Base-by-base conservation (phyloP, 2,329 filamentous ascomycete genomes). In the Rhinocladiella mackenziei region DNA sequence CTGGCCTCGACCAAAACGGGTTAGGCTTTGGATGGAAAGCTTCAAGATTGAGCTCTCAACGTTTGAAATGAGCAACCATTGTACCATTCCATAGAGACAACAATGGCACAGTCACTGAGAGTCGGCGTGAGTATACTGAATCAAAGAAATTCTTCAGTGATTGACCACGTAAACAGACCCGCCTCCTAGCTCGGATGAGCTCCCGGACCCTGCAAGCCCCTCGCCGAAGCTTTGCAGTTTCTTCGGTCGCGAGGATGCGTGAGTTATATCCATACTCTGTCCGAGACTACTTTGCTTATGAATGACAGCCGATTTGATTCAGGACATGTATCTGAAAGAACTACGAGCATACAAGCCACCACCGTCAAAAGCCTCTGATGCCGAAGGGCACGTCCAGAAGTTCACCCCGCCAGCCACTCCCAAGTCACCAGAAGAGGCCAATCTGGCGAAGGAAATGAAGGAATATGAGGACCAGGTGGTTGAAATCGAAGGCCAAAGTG, bases 261-360 rank as follows among this genome's bases (percentile, higher is more conserved):
- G 74, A 63, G 66, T 69, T 20, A 26, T 8, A 3, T n/a, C 32
- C 18, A 13, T 10, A 15, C n/a, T n/a, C 13, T 3, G 5, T 11
- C 17, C 32, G 11, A 22, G 15, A 41, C 20, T 15, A 5, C n/a
- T n/a, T 36, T 29, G 35, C 48, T 50, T n/a, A 50, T 34, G 17
- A 22, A 5, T 17, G 55, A 26, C 65, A 97, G 92, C 87, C 81
- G 92, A 98, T 71, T 81, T 95, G 63, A 87, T 98, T 61, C 92
- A 97, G 74, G 91, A 97, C 68, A 80, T 98, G 65, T 98, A 98
- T 78, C 82, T 98, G 60, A 85, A 84, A 70, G 89, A 97, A 73
- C 82, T 98, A 66, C 92, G 91, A 75, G 80, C 81, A 71, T 97
- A 95, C 84, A 97, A 97, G 80, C 75, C 83, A 55, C 75, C 86